Conservation (phyloP, 2,329 filamentous ascomycete species). For the Aureobasidium leucospermi region DNA sequence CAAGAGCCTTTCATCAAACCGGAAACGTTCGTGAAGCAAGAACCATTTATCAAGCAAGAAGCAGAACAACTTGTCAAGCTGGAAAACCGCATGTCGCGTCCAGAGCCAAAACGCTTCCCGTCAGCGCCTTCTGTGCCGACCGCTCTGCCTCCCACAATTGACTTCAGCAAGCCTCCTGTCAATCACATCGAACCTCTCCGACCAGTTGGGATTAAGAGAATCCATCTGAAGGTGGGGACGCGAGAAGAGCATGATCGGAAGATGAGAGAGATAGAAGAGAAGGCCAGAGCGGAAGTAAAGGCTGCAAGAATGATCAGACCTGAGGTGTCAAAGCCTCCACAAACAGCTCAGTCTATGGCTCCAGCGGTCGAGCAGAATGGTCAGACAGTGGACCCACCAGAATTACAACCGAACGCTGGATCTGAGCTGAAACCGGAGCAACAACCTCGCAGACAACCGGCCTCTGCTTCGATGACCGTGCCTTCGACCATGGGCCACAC, state of each 20-base stretch:
- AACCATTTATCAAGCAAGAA: neutral
- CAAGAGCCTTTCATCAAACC: neutral
- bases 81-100: neutral
- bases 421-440: neutral
- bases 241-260: conserved; percentile 48
- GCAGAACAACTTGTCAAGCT: neutral
- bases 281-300: conserved; percentile 23
- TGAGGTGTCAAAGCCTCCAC: neutral
- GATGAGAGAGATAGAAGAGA: conserved; percentile 36
- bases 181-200: conserved; percentile 12
- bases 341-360: neutral
- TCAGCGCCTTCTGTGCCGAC: neutral
- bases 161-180: conserved; percentile 7
- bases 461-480: neutral
- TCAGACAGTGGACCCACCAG: fast-evolving
- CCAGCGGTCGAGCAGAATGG: neutral
- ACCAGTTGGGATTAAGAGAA: conserved; percentile 34
- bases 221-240: conserved; percentile 52
- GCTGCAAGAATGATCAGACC: neutral
- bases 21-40: neutral
- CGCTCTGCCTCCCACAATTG: conserved; percentile 10
- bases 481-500: neutral
- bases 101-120: neutral
- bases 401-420: neutral
- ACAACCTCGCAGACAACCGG: neutral